Evolutionary conservation across 192 early-diverging fungal species (phyloP).

Genomic region (Jimgerdemannia lactiflua): DNA sequence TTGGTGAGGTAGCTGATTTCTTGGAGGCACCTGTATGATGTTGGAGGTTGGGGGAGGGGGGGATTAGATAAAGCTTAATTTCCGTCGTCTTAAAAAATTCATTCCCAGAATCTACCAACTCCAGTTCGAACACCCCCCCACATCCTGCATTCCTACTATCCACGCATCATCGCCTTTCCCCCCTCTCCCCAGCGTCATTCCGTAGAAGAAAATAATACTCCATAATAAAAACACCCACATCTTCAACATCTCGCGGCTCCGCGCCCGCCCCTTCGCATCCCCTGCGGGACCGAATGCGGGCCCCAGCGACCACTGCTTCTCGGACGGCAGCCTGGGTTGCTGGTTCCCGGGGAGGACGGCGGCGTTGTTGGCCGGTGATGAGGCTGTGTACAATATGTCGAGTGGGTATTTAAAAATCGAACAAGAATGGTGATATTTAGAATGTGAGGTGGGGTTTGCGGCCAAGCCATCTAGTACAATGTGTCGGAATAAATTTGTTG

Average conservation of each 20-base stretch:
- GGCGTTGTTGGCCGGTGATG: not conserved
- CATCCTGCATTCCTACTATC: not conserved
- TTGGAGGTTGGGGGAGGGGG: too few species aligned
- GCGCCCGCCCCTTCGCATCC: slow-evolving; percentile 55
- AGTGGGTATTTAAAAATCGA: too few species aligned
- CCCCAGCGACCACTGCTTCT: not conserved
- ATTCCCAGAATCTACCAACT: not conserved
- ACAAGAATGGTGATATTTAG: too few species aligned
- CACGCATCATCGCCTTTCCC: too few species aligned
- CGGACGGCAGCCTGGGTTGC: not conserved
- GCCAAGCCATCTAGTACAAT: too few species aligned
- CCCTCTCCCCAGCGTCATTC: too few species aligned
- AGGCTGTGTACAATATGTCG: not conserved
- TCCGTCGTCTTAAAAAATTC: not conserved
- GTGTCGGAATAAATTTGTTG: too few species aligned
- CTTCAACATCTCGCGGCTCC: slow-evolving; percentile 72
- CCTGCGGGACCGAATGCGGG: not conserved
- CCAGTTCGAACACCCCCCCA: not conserved
- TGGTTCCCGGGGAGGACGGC: not conserved
- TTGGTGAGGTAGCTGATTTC: slow-evolving; percentile 57
- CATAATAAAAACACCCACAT: slow-evolving; percentile 41
- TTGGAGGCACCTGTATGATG: slow-evolving; percentile 45
- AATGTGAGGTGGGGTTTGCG: too few species aligned
- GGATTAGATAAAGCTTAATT: not conserved
- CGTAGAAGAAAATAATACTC: not conserved